These are phyloP conservation scores for Borovskyia barvae DNA, from an alignment of 208 protist genomes.

Conservation along the genomic window DNA sequence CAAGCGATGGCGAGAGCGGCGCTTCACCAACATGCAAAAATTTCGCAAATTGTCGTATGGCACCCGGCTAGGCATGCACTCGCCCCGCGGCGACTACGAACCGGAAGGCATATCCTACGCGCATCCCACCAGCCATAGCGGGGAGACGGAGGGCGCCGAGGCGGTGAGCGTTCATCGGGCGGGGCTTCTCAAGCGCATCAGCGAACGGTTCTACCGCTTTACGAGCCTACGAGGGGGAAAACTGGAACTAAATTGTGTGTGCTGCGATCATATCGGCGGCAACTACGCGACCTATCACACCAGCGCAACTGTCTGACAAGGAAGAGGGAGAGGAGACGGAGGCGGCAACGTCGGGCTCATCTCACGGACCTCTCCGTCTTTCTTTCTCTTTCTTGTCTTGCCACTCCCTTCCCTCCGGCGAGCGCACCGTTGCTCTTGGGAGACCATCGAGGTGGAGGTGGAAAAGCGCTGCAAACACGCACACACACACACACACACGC, in stretches of 20 bases:
- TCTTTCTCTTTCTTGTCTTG: too few species aligned
- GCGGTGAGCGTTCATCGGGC: slow-evolving; percentile 5
- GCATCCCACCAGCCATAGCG: not conserved
- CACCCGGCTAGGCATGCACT: slow-evolving; percentile 92
- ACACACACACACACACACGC: too few species aligned
- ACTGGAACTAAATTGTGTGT: slow-evolving; percentile 88
- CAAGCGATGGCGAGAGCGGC: slow-evolving; percentile 77
- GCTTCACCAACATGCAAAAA: slow-evolving; percentile 87
- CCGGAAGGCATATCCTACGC: slow-evolving; percentile 63
- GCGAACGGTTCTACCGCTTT: slow-evolving; percentile 79
- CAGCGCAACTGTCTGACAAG: slow-evolving; percentile 11
- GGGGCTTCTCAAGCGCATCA: slow-evolving; percentile 36
- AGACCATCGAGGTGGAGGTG: too few species aligned
- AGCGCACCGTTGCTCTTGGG: too few species aligned
- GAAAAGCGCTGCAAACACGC: too few species aligned
- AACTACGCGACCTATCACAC: slow-evolving; percentile 85
- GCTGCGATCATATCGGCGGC: slow-evolving; percentile 88
- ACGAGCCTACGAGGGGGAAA: slow-evolving; percentile 69
- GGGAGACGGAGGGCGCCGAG: not conserved
- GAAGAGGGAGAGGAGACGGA: too few species aligned
- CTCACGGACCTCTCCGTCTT: too few species aligned
- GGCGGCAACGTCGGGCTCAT: too few species aligned
- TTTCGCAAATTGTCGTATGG: slow-evolving; percentile 86
- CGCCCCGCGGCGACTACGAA: slow-evolving; percentile 88
- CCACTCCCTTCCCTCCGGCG: too few species aligned